Evolutionary conservation across 768 basidiomycete genomes (phyloP), one percentile per base, ranked within the genome.

Genomic region (Daedaleopsis nitida): DNA sequence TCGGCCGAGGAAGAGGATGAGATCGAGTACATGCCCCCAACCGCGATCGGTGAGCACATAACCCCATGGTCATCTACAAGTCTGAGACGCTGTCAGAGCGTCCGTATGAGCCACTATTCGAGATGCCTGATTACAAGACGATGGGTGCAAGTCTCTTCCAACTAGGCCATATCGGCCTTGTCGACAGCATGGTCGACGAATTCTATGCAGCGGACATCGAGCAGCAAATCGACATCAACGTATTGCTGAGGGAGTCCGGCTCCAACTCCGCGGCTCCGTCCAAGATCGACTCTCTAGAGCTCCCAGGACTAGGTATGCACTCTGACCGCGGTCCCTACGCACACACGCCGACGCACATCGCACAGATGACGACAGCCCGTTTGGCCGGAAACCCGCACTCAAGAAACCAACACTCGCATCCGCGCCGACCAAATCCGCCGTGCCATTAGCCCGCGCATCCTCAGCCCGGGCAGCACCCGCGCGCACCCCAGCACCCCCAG

Each of bases 1-100:
- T 61, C 60, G 37, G 57, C 55, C 34, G 75, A 78, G 42, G 76
- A 76, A 47, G 72, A 70, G 43, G 80, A 78, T 57, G 83, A 84
- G 67, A 77, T 83, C 11, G 83, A 84, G 64, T 84, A 84, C 60
- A 82, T 82, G 79, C 80, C 83, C 23, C 83, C 83, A 12, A 81
- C 77, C 50, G 76, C 76, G n/a, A 69, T 74, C n/a, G 78, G 82
- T 83, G 62, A 57, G 82, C 72, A 5, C n/a, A 32, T 11, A 54
- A 47, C 35, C 17, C 23, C 4, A 16, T 1, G 14, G 19, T 43
- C 49, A n/a, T 24, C 8, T 17, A 1, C n/a, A 10, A n/a, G 14
- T 9, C 21, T 16, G 21, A 16, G 12, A 43, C 23, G 4, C 32
- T n/a, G 9, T 12, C 13, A 83, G 82, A 78, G 19, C 62, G 65